Evolutionary conservation across 306 rosid genomes (phyloP).

Genomic region (Vigna mungo): DNA sequence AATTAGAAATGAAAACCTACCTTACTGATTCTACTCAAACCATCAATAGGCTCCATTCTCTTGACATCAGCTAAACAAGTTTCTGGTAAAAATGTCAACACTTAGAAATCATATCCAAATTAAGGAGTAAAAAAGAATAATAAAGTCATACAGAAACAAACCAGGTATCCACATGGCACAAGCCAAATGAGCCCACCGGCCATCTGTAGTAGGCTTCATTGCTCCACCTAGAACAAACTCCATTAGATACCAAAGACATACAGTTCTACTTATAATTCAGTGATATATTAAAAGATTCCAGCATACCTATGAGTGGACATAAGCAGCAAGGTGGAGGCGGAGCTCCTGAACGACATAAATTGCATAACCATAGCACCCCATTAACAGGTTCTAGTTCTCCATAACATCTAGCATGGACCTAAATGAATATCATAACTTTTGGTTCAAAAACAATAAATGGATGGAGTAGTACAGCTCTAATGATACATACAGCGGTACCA

Average conservation of each 20-base stretch:
- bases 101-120: conserved; percentile 46
- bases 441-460: conserved; percentile 36
- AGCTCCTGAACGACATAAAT: conserved; percentile 90
- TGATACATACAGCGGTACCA: neutral
- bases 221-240: conserved; percentile 85
- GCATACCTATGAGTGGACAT: conserved; percentile 93
- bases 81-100: conserved; percentile 63
- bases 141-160: conserved; percentile 50
- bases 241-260: conserved; percentile 39
- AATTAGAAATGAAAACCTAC: conserved; percentile 49
- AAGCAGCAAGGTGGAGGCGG: conserved; percentile 93
- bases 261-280: conserved; percentile 1
- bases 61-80: conserved; percentile 97
- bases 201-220: conserved; percentile 99
- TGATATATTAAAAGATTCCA: conserved; percentile 36
- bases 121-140: conserved; percentile 20
- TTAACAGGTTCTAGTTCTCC: conserved; percentile 94
- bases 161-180: conserved; percentile 99
- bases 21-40: conserved; percentile 86
- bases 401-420: conserved; percentile 99
- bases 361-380: conserved; percentile 94
- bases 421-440: conserved; percentile 33
- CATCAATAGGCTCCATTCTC: conserved; percentile 98
- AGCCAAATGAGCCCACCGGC: conserved; percentile 98
- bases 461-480: conserved; percentile 34